Evolutionary conservation across 495 filamentous ascomycete genomes (phyloP).

Genomic region (Tuber microsphaerosporum): DNA sequence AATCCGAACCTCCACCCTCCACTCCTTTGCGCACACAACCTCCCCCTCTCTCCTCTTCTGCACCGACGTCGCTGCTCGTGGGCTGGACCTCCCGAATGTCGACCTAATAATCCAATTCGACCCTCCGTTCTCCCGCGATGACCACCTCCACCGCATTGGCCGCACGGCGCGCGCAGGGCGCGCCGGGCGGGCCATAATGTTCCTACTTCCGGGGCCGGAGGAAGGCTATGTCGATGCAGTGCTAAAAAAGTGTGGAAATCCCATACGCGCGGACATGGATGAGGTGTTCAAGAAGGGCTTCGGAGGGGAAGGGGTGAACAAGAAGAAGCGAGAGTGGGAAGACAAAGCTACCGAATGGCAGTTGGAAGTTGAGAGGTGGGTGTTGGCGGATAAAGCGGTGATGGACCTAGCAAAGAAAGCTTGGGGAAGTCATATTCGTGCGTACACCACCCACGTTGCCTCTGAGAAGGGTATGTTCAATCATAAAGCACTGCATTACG

Average conservation of each 20-base stretch:
- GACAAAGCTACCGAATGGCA: slow-evolving; percentile 69
- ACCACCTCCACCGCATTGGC: slow-evolving; percentile 89
- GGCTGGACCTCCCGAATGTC: slow-evolving; percentile 87
- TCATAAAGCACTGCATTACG: slow-evolving; percentile 79
- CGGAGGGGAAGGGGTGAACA: slow-evolving; percentile 31
- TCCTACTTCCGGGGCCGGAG: slow-evolving; percentile 81
- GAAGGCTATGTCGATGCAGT: slow-evolving; percentile 65
- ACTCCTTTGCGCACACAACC: slow-evolving; percentile 57
- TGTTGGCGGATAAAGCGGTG: slow-evolving; percentile 52
- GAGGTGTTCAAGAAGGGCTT: slow-evolving; percentile 54
- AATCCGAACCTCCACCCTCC: slow-evolving; percentile 79
- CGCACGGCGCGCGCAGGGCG: slow-evolving; percentile 89
- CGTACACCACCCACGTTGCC: slow-evolving; percentile 87
- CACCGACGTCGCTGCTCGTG: slow-evolving; percentile 90
- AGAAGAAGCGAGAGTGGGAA: slow-evolving; percentile 53
- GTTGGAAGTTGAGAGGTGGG: slow-evolving; percentile 65
- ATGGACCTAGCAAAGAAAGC: slow-evolving; percentile 70
- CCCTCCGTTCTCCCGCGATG: slow-evolving; percentile 79
- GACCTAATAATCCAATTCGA: slow-evolving; percentile 94
- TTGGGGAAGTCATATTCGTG: slow-evolving; percentile 84
- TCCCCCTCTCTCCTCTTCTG: slow-evolving; percentile 75
- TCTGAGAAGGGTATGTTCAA: slow-evolving; percentile 78
- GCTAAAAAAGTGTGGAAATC: slow-evolving; percentile 32
- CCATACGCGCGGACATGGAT: slow-evolving; percentile 43
- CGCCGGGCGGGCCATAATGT: slow-evolving; percentile 77